These are phyloP conservation scores for Solanum pinnatisectum DNA, from an alignment of 257 asterid genomes.

Conservation along the genomic window DNA sequence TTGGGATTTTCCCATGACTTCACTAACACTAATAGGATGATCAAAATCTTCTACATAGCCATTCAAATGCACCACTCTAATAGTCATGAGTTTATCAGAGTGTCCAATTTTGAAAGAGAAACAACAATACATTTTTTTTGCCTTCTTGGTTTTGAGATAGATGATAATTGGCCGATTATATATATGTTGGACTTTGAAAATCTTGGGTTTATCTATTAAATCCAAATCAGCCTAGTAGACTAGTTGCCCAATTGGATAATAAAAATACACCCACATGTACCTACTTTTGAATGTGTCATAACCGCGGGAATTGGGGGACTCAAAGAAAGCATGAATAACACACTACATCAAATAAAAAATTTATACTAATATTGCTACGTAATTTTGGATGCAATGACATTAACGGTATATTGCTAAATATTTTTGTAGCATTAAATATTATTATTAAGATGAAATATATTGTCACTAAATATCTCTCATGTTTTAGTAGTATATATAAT, in stretches of 20 bases:
- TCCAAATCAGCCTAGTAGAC: background rate
- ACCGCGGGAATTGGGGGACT: background rate
- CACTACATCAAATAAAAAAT: background rate
- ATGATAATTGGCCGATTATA: background rate
- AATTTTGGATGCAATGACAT: background rate
- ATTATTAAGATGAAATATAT: too few species aligned
- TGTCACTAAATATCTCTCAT: background rate
- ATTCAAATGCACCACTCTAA: slow-evolving; percentile 31
- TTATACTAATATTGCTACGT: background rate
- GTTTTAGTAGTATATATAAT: too few species aligned
- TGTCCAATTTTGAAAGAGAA: slow-evolving; percentile 10
- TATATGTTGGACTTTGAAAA: background rate
- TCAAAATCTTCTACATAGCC: slow-evolving; percentile 35
- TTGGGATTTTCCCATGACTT: slow-evolving; percentile 24
- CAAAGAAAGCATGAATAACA: background rate
- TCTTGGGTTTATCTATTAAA: background rate
- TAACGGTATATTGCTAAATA: background rate
- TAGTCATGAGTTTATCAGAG: slow-evolving; percentile 7
- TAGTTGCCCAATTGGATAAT: background rate
- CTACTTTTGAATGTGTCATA: background rate
- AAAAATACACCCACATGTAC: background rate
- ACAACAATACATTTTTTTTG: background rate
- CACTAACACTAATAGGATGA: slow-evolving; percentile 30
- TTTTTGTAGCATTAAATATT: too few species aligned
- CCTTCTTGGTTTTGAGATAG: background rate